A percentile compares a stretch with the other conserved stretches of the same genome.
phyloP scores from a whole-genome alignment of 2,329 filamentous ascomycete species.

The Fusarium tuaranense region DNA sequence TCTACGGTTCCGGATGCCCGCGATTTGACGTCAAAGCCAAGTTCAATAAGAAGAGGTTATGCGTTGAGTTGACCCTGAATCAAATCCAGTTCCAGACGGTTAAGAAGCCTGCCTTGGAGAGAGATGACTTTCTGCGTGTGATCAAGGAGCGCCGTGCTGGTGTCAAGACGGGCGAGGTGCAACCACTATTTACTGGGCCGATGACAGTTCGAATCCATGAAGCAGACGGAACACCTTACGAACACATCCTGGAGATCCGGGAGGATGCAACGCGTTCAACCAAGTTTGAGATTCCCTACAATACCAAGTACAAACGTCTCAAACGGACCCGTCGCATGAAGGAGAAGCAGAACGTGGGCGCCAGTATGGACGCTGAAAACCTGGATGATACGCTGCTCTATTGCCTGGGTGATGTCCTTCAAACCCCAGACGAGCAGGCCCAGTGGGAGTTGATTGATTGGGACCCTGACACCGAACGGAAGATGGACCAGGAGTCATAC shows the following conservation, averaged over 20 bases:
- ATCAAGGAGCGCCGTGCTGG: constrained; percentile 82
- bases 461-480: constrained; percentile 87
- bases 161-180: constrained; percentile 76
- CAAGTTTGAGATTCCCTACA: constrained; percentile 96
- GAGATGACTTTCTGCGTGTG: constrained; percentile 83
- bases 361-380: constrained; percentile 70
- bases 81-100: constrained; percentile 72
- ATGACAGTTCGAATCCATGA: constrained; percentile 99
- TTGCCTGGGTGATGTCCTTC: constrained; percentile 90
- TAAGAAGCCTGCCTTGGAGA: constrained; percentile 67
- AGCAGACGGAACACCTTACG: constrained; percentile 96
- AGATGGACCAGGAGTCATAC: constrained; percentile 96
- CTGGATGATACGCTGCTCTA: constrained; percentile 89
- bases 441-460: constrained; percentile 91
- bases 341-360: constrained; percentile 71
- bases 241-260: constrained; percentile 96
- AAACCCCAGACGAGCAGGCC: constrained; percentile 81
- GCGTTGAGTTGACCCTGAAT: constrained; percentile 89
- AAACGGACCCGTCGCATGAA: constrained; percentile 89
- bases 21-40: constrained; percentile 86
- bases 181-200: constrained; percentile 89
- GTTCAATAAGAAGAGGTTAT: constrained; percentile 98
- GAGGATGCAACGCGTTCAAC: constrained; percentile 79
- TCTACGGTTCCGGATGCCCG: constrained; percentile 88
- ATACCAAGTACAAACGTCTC: constrained; percentile 97